A percentile compares a stretch with the other conserved stretches of the same genome.
These are phyloP conservation scores for Mortierella sp. DNA, from an alignment of 371 early-diverging fungal species.

Conservation along the genomic window DNA sequence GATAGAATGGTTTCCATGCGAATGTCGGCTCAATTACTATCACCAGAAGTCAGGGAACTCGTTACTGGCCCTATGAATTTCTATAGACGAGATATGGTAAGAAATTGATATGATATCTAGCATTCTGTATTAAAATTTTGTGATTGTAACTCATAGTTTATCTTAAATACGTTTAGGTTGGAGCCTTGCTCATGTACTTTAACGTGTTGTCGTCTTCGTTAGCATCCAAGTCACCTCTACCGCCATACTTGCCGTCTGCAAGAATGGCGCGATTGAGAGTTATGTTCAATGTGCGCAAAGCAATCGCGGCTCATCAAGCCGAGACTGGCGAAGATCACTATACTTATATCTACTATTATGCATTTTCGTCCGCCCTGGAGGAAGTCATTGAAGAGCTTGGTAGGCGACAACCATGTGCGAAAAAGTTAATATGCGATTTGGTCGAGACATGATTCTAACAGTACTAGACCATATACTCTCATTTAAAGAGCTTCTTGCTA, in stretches of 20 bases:
- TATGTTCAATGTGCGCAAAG: constrained; percentile 60
- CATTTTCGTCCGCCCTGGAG: constrained; percentile 56
- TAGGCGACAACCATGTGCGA: constrained; percentile 3
- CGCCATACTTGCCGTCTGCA: constrained; percentile 70
- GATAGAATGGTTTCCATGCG: constrained; percentile 69
- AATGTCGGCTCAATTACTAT: constrained; percentile 64
- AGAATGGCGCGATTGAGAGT: constrained; percentile 64
- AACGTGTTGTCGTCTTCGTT: constrained; percentile 65
- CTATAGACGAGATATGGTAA: constrained; percentile 68
- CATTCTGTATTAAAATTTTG: too few species aligned
- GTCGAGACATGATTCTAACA: too few species aligned
- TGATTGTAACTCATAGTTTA: too few species aligned
- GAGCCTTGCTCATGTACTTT: constrained; percentile 49
- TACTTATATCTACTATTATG: constrained; percentile 57
- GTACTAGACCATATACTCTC: too few species aligned
- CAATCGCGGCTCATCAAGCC: constrained; percentile 40
- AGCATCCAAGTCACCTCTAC: constrained; percentile 67
- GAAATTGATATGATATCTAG: not conserved
- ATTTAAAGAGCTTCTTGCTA: not conserved
- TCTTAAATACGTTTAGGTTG: constrained; percentile 21
- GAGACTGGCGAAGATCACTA: constrained; percentile 52
- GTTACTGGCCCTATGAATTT: constrained; percentile 58
- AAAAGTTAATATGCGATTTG: not conserved
- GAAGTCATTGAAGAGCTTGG: constrained; percentile 73
- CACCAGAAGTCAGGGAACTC: constrained; percentile 57